Percentiles rank a stretch among this genome's conserved stretches.
phyloP scores from a whole-genome alignment of 169 alveolate genomes.

The Babesia gibsoni region DNA sequence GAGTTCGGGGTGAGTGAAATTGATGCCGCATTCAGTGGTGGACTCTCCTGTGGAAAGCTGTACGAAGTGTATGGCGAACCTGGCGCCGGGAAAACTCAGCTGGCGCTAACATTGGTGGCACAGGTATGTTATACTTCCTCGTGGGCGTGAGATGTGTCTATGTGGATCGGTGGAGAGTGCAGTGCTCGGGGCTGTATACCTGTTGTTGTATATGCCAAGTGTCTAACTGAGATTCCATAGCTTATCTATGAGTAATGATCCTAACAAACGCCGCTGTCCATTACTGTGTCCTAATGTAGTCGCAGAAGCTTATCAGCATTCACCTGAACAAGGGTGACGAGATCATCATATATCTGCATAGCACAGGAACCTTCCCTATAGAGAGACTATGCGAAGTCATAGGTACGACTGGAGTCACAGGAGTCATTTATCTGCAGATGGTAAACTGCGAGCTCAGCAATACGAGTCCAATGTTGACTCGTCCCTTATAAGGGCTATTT shows the following conservation, averaged over 20 bases:
- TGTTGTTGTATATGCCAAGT: too few relatives aligned
- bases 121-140: too few relatives aligned
- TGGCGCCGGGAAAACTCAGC: slow-evolving; percentile 63
- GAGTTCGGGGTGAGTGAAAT: slow-evolving; percentile 38
- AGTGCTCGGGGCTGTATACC: too few relatives aligned
- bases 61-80: slow-evolving; percentile 54
- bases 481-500: background rate
- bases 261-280: too few relatives aligned
- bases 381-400: slow-evolving; percentile 39
- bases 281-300: background rate
- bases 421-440: background rate
- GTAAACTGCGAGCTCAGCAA: background rate
- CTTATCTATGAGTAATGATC: too few relatives aligned
- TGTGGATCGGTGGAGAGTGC: too few relatives aligned
- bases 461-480: background rate
- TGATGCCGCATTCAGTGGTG: slow-evolving; percentile 54
- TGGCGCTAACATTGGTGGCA: slow-evolving; percentile 54
- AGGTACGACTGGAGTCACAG: background rate
- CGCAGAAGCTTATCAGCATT: slow-evolving; percentile 34
- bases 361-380: slow-evolving; percentile 58
- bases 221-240: too few relatives aligned
- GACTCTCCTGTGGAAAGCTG: slow-evolving; percentile 42
- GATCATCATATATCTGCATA: slow-evolving; percentile 35
- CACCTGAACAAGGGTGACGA: slow-evolving; percentile 5
- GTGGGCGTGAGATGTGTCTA: too few relatives aligned